Base-by-base conservation (phyloP, 2,329 filamentous ascomycete genomes). In the Ophiostoma tasmaniense region DNA sequence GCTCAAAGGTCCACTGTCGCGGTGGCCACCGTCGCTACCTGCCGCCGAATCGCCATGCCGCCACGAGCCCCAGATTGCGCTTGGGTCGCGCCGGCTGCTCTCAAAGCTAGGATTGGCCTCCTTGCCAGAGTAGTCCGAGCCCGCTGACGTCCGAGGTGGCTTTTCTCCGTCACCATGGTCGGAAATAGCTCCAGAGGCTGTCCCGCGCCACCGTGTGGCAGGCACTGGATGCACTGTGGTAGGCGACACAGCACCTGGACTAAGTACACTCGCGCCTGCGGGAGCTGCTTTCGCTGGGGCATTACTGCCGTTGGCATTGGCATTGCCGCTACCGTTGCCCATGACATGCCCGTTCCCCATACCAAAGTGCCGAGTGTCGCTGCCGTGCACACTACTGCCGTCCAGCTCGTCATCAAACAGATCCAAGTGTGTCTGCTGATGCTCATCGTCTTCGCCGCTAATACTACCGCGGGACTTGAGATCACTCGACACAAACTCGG, bases 51-150 rank as follows among this genome's bases (percentile, higher is more conserved):
- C 75, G 3, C 83, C 82, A 45, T 87, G 87, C 61, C 90, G 87
- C 90, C 90, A 92, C 1, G 89, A 88, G 39, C 85, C 85, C 88
- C 89, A 90, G 61, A 90, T 89, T 3, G 82, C 79, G n/a, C 81
- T 79, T 22, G 81, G 78, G 39, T 83, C 84, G 45, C 83, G 81
- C 25, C 81, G 80, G 42, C 66, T 71, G 22, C 70, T 70, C n/a
- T 76, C 76, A 8, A 67, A 62, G 13, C 30, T 39, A 1, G 70
- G 13, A 0, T 69, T 68, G 30, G 74, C 73, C 6, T 78, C 78
- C 68, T 76, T 78, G 17, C 70, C 70, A 3, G 73, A 71, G 0
- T 70, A 65, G 22, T 77, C 78, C 0, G 75, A 71, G 33, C 70
- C 69, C 0, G 71, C 68, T 4, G 72, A 71, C 66, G 78, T 77